Evolutionary conservation across 495 filamentous ascomycete genomes (phyloP), one percentile per base, ranked within the genome.

Genomic region (Neurospora africana): DNA sequence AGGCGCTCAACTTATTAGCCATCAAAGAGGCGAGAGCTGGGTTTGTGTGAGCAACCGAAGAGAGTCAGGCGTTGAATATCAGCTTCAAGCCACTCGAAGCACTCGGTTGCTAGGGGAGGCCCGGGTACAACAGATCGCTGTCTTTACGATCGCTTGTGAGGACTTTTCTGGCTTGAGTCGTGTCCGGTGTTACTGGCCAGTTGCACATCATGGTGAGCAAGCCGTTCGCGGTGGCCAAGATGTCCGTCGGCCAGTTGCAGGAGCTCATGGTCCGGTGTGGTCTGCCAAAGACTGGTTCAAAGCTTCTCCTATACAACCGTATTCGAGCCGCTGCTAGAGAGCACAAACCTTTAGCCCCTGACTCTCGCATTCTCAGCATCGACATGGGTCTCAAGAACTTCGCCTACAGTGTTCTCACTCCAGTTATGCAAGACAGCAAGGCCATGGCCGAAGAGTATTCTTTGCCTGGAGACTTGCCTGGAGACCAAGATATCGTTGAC

Each of bases 381-480:
- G 93, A 97, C 81, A 89, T 97, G 87, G 93, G 94, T 58, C 90
- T 98, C 76, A 87, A 88, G 53, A 96, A 95, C 81, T 83, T 97
- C 19, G 94, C 93, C 17, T 93, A 90, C 78, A 91, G 89, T 78
- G 79, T 92, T 41, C 76, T 90, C 69, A 79, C 87, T 47, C 75
- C 86, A 58, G 47, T 27, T 11, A 27, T 58, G 47, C 47, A 58
- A 27, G 23, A 5, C 47, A 58, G 47, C 47, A 27, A 58, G 47
- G 47, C 47, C 47, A 58, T 58, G 47, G 21, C 47, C 47, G 21
- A 58, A 15, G 23, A 27, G 47, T 27, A 58, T 15, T 11, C 47
- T 30, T 23, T 27, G 21, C 21, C 47, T 27, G 47, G 47, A 58
- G 47, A 58, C 47, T n/a, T n/a, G n/a, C n/a, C n/a, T n/a, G n/a